These are phyloP conservation scores for Saraca asoca DNA, from an alignment of 331 rosid species.

Conservation along the genomic window DNA sequence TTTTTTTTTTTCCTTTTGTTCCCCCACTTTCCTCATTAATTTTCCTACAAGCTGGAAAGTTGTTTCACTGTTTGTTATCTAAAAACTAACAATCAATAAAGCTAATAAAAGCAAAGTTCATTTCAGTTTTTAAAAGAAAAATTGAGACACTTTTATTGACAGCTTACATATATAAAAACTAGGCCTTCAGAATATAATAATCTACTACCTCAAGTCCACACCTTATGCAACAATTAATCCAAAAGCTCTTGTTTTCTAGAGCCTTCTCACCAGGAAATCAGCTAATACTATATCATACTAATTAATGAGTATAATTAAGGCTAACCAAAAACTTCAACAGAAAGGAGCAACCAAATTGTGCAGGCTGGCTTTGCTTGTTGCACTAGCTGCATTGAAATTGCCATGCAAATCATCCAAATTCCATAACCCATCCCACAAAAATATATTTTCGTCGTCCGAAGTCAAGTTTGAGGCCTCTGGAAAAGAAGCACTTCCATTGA, in stretches of 20 bases:
- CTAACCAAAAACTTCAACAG: constrained; percentile 36
- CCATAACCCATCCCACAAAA: constrained; percentile 86
- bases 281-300: constrained; percentile 16
- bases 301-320: constrained; percentile 1
- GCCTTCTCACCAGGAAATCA: constrained; percentile 25
- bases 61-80: constrained; percentile 25
- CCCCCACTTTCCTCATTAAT: constrained; percentile 17
- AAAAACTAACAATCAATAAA: not conserved
- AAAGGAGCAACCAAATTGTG: constrained; percentile 66
- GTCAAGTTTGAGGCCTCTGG: constrained; percentile 43
- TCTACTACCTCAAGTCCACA: constrained; percentile 33
- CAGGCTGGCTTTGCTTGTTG: constrained; percentile 49
- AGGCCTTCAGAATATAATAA: constrained; percentile 32
- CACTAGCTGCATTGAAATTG: constrained; percentile 47
- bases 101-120: constrained; percentile 20
- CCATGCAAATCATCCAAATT: constrained; percentile 69
- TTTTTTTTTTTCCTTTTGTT: constrained; percentile 12
- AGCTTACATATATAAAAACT: constrained; percentile 11
- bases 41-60: not conserved
- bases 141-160: constrained; percentile 42
- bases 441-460: constrained; percentile 40
- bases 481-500: constrained; percentile 41
- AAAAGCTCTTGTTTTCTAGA: constrained; percentile 43
- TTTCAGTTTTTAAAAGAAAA: constrained; percentile 32
- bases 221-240: constrained; percentile 34